Conservation (phyloP, 257 asterid genomes). For the Handroanthus guayacan region DNA sequence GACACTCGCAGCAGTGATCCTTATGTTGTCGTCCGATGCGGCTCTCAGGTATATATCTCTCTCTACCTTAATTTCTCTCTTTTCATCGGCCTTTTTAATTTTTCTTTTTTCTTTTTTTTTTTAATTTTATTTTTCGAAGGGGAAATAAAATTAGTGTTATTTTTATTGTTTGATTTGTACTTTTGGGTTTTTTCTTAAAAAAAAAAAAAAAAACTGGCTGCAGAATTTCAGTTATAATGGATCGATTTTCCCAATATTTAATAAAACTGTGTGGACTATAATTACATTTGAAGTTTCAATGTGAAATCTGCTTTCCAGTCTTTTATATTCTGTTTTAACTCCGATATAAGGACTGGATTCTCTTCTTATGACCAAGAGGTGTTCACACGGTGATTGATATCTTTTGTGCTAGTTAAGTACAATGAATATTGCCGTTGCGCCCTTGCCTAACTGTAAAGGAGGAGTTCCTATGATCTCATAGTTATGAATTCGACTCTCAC, state of each 20-base stretch:
- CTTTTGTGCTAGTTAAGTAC: background rate
- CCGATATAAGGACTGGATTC: background rate
- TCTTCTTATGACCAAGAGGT: background rate
- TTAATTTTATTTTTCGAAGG: background rate
- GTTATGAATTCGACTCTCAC: no score
- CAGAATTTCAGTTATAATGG: background rate
- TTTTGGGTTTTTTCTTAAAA: background rate
- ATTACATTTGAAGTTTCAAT: background rate
- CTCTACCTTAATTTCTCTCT: background rate
- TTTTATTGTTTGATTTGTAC: background rate
- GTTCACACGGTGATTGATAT: background rate
- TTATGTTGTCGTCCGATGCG: slow-evolving; percentile 60
- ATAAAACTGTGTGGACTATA: background rate
- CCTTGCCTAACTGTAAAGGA: no score
- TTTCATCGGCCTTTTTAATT: background rate
- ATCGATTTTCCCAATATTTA: background rate
- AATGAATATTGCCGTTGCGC: background rate
- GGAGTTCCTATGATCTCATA: no score
- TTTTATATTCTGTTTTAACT: no score
- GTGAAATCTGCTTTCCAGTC: background rate
- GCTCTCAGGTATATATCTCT: slow-evolving; percentile 50
- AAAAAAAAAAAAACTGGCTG: background rate
- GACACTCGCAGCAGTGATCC: slow-evolving; percentile 76
- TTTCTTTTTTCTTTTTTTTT: background rate
- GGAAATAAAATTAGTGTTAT: background rate